Evolutionary conservation across 2,329 filamentous ascomycete species (phyloP).

Genomic region (Sporothrix dimorphospora): DNA sequence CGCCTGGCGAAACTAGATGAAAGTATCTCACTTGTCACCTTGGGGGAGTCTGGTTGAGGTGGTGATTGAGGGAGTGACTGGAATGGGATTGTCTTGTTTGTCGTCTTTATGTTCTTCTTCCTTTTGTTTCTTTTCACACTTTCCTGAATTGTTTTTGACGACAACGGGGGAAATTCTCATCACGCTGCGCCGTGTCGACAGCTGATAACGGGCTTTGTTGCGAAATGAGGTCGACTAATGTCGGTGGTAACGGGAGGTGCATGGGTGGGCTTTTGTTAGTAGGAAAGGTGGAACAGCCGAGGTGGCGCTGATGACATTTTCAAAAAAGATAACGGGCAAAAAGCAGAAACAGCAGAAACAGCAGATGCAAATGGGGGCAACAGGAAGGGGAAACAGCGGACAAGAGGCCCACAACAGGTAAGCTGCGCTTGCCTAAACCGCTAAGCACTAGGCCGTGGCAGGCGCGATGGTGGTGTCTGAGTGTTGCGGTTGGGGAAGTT

Average conservation of each 20-base stretch:
- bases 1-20: background rate
- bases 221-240: constrained; percentile 4
- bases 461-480: background rate
- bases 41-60: background rate
- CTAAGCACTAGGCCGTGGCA: constrained; percentile 6
- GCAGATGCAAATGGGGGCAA: background rate
- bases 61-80: background rate
- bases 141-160: background rate
- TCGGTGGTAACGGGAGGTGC: background rate
- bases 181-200: background rate
- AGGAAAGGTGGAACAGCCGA: background rate
- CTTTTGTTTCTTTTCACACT: background rate
- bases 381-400: background rate
- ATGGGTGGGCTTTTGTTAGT: constrained; percentile 2
- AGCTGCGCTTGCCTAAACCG: background rate
- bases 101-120: background rate
- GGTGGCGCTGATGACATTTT: constrained; percentile 6
- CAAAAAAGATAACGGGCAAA: background rate
- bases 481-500: background rate
- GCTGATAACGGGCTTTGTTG: constrained; percentile 1
- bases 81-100: background rate
- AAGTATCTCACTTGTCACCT: too few species aligned
- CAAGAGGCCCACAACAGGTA: background rate
- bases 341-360: background rate
- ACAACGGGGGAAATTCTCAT: background rate